Evolutionary conservation across 208 protist genomes (phyloP), one percentile per base, ranked within the genome.

Genomic region (Blastocrithidia nonstop): DNA sequence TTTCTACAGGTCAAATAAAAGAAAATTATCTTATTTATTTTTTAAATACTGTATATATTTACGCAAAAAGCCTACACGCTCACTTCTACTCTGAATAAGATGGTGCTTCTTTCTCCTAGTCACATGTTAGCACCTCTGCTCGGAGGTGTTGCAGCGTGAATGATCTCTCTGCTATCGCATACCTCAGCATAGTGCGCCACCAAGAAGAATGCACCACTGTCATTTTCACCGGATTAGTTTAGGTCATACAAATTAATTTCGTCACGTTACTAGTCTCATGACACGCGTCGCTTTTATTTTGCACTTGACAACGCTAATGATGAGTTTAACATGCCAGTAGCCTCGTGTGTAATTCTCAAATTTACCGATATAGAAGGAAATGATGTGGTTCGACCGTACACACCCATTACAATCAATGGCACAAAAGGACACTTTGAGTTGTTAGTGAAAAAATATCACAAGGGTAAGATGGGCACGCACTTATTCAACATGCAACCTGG

Each of bases 391-490:
- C 84, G 83, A n/a, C 83, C 83, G 3, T 95, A 93, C 63, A 92
- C 84, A 4, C 83, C 83, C 19, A 73, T 93, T 45, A 70, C 71
- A 2, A 59, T 66, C 19, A 66, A 61, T 46, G 65, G 41, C 33
- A 75, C 79, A 25, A 79, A 81, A 54, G 83, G 83, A 15, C 52
- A 70, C 48, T 88, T 95, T 49, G 78, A 93, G 21, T 43, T 91
- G 7, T 13, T 92, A 11, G 66, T 93, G 24, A 91, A 91, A 47
- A 63, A 63, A 51, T 96, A 95, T 51, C 69, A 66, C 13, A 82
- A 76, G 48, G 74, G 73, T 23, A 93, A 86, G 63, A 95, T 97
- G 88, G 79, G 78, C 22, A 81, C 74, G 48, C 68, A 95, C 50
- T 52, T 97, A 9, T 87, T 94, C 28, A 38, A 48, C 17, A 78